A percentile compares a stretch with the other conserved stretches of the same genome.
phyloP scores from a whole-genome alignment of 768 basidiomycete genomes.

The Pilatotrama ljubarskyi region DNA sequence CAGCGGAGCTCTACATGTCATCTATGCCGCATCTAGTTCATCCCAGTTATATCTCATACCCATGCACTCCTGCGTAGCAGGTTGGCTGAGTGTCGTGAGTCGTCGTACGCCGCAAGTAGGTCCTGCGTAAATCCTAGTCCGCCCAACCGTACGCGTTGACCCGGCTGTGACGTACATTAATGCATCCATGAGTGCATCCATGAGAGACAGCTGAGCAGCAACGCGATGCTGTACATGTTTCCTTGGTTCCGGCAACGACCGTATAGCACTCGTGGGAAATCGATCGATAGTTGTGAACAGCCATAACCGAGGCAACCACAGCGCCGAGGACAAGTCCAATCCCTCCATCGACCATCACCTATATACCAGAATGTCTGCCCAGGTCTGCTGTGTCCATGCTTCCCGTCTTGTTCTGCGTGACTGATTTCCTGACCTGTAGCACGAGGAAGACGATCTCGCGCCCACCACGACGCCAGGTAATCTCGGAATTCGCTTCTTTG shows the following conservation, averaged over 20 bases:
- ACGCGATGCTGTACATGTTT: not conserved
- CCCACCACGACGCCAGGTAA: constrained; percentile 70
- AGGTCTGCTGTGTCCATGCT: constrained; percentile 37
- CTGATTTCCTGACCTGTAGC: constrained; percentile 36
- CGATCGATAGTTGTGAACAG: constrained; percentile 45
- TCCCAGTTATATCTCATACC: too few relatives aligned
- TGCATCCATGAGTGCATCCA: too few relatives aligned
- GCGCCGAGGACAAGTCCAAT: constrained; percentile 21
- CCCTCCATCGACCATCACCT: constrained; percentile 20
- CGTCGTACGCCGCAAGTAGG: too few relatives aligned
- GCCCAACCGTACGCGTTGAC: too few relatives aligned
- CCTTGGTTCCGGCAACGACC: constrained; percentile 43
- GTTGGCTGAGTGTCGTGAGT: too few relatives aligned
- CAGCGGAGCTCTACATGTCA: too few relatives aligned
- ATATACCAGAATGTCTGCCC: constrained; percentile 48
- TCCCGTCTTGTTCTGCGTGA: not conserved
- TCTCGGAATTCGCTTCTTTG: constrained; percentile 14
- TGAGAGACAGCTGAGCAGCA: too few relatives aligned
- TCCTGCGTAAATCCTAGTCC: too few relatives aligned
- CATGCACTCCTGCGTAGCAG: too few relatives aligned
- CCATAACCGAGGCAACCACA: constrained; percentile 23
- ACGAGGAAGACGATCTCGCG: constrained; percentile 71
- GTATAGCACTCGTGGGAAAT: constrained; percentile 68
- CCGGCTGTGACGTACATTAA: too few relatives aligned
- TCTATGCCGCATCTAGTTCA: too few relatives aligned